phyloP scores from a whole-genome alignment of 148 eudicot species.

The Diospyros kaki region DNA sequence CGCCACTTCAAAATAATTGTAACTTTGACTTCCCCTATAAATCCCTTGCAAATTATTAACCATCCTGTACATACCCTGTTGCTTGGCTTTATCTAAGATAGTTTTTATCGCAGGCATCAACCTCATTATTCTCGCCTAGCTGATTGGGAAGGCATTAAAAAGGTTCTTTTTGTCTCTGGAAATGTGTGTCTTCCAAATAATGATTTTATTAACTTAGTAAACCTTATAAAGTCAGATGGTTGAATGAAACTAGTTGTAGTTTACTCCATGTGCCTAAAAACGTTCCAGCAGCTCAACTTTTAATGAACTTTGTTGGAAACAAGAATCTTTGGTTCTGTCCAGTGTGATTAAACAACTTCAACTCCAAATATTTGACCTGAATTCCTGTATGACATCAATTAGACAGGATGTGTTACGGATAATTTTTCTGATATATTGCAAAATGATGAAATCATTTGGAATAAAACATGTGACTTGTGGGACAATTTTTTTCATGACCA shows the following conservation, averaged over 20 bases:
- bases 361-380: background rate
- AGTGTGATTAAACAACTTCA: background rate
- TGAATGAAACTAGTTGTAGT: background rate
- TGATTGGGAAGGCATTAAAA: constrained; percentile 86
- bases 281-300: constrained; percentile 2
- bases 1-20: background rate
- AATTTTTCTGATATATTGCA: background rate
- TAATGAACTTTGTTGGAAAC: background rate
- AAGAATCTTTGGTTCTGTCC: background rate
- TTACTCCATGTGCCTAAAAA: background rate
- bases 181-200: background rate
- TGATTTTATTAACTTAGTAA: constrained; percentile 1
- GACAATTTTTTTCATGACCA: background rate
- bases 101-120: constrained; percentile 63
- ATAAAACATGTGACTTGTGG: background rate
- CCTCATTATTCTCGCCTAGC: constrained; percentile 78
- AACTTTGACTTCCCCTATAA: background rate
- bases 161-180: constrained; percentile 42
- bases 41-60: too few species aligned
- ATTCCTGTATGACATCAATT: background rate
- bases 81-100: background rate
- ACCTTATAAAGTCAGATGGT: constrained; percentile 1
- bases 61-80: background rate
- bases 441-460: background rate
- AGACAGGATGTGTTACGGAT: background rate